Base-by-base conservation (phyloP, 176 grass and related monocot species). In the Aegilops tauschii region DNA sequence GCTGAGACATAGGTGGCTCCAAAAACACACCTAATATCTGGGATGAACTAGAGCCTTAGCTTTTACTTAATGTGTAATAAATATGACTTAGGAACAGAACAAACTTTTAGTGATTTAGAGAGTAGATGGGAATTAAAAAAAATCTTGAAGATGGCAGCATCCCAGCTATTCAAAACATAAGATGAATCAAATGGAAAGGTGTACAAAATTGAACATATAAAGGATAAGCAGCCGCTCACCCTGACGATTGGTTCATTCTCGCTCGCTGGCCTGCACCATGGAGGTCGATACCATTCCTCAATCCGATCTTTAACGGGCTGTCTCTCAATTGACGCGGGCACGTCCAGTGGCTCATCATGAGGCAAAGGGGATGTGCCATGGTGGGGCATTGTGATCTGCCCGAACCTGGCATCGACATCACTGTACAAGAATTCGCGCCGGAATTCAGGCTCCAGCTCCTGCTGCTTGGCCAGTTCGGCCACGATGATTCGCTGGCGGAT, bases 241-340 rank as follows among this genome's bases (percentile, higher is more conserved):
- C 17, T 4, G 25, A 32, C 29, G 16, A 65, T 49, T 6, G 12
- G 25, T 5, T 2, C 69, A 34, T 59, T 17, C 2, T 89, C 44
- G 0, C 40, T 34, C 13, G 0, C 40, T 1, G 25, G 44, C 35
- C 69, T 74, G 54, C 31, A 14, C 77, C 77, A 68, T 28, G 77
- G 69, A 65, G 82, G 82, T 17, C 7, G 69, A 28, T 85, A 40
- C 87, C 87, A 85, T 76, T 89, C 82, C 34, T 18, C 68, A 2
- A 76, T 76, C 12, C 87, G 23, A 68, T 85, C 82, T 50, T 80
- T 85, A 35, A 74, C 69, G 31, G 61, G 21, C 32, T 3, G 9
- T 2, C 76, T 80, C 25, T 16, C 5, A 12, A 9, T 11, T 1
- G 28, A 8, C 27, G 16, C 18, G 20, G 77, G 56, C 18, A 34